phyloP scores from a whole-genome alignment of 2,329 filamentous ascomycete species.

The Cladosporium cucumerinum region DNA sequence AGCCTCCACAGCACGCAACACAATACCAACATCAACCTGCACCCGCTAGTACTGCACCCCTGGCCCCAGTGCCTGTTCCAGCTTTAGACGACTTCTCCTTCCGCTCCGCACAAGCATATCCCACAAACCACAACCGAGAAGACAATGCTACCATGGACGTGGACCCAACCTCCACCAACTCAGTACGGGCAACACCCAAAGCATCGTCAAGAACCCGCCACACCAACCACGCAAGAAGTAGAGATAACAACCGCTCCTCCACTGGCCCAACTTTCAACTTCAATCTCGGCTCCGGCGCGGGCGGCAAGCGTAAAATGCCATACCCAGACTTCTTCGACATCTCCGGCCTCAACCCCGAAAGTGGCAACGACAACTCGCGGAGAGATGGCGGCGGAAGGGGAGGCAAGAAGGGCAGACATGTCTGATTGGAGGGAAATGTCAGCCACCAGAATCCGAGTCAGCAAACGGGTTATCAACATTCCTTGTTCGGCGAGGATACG shows the following conservation, averaged over 20 bases:
- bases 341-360: constrained; percentile 56
- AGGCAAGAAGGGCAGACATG: constrained; percentile 36
- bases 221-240: constrained; percentile 30
- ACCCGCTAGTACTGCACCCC: not conserved
- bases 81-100: constrained; percentile 66
- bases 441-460: not conserved
- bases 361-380: constrained; percentile 54
- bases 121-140: constrained; percentile 45
- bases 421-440: constrained; percentile 21
- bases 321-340: constrained; percentile 74
- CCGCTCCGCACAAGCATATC: constrained; percentile 60
- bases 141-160: constrained; percentile 62
- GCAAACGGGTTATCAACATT: not conserved
- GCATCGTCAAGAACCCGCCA: constrained; percentile 27
- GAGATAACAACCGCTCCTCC: constrained; percentile 17
- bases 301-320: constrained; percentile 70
- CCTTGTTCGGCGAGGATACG: not conserved
- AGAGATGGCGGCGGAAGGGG: constrained; percentile 29
- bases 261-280: constrained; percentile 35
- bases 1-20: constrained; percentile 19
- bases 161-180: constrained; percentile 20
- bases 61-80: constrained; percentile 40
- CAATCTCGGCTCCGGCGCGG: constrained; percentile 60
- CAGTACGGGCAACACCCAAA: constrained; percentile 9
- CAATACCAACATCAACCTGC: constrained; percentile 8